Conservation (phyloP, 805 yeast species). For the Debaryomyces prosopidis region DNA sequence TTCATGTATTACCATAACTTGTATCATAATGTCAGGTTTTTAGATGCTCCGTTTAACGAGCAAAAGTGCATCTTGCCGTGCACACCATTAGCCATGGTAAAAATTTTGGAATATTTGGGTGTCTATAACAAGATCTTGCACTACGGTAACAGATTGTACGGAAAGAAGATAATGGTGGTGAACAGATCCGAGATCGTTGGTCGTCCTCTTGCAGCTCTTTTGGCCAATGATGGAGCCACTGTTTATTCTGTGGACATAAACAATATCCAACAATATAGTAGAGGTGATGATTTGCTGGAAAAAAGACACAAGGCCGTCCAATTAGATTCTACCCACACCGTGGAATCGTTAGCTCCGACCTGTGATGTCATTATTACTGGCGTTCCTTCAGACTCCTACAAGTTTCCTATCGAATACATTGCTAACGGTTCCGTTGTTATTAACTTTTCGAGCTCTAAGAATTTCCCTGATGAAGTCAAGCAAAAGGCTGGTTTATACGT, state of each 20-base stretch:
- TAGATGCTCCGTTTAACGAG: slow-evolving; percentile 67
- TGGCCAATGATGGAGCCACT: slow-evolving; percentile 97
- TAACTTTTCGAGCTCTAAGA: slow-evolving; percentile 86
- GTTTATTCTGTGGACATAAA: slow-evolving; percentile 90
- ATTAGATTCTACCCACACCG: slow-evolving; percentile 48
- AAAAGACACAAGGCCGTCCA: slow-evolving; percentile 75
- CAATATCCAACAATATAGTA: slow-evolving; percentile 85
- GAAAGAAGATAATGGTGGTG: slow-evolving; percentile 86
- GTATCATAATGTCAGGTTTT: slow-evolving; percentile 87
- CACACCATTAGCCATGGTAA: slow-evolving; percentile 93
- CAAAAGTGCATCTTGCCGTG: slow-evolving; percentile 90
- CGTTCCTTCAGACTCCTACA: slow-evolving; percentile 81
- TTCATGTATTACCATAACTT: slow-evolving; percentile 89
- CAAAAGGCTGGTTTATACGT: slow-evolving; percentile 87
- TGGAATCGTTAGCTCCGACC: slow-evolving; percentile 64
- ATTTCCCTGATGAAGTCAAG: slow-evolving; percentile 82
- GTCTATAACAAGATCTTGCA: slow-evolving; percentile 80
- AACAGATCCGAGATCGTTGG: slow-evolving; percentile 97
- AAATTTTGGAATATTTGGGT: slow-evolving; percentile 85
- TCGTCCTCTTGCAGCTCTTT: slow-evolving; percentile 90
- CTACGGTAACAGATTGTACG: slow-evolving; percentile 90
- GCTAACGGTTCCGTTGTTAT: slow-evolving; percentile 88
- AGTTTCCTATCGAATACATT: slow-evolving; percentile 79
- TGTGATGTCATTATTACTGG: slow-evolving; percentile 97
- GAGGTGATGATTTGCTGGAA: slow-evolving; percentile 87